Base-by-base conservation (phyloP, 768 basidiomycete species). In the Calocybe indica region DNA sequence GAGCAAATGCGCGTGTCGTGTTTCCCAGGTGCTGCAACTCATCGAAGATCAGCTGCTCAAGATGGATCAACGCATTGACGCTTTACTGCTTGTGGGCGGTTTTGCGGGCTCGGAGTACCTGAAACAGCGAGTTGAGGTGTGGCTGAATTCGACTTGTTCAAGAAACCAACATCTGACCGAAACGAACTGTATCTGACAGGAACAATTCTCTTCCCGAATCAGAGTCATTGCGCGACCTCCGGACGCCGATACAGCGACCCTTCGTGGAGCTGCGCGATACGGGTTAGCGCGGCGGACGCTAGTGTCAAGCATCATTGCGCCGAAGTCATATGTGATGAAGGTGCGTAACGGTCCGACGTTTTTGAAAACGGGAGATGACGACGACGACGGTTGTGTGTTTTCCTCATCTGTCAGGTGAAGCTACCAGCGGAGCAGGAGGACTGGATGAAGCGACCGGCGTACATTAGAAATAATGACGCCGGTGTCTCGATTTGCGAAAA, bases 101-200 rank as follows among this genome's bases (percentile, higher is more conserved):
- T 94, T 94, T 64, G 85, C 85, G 42, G 88, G 84, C 6, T 86
- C 86, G 63, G 84, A 89, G 61, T 92, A 94, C 64, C 71, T 92
- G 53, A 89, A 86, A 67, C 74, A 79, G 58, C 78, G 80, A 52
- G 84, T 92, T 36, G 77, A 90, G 74, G 88, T 83, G 45, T 51
- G 78, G 42, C 31, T 43, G 42, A 32, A 34, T 43, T 32, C 69
- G 37, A 43, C 31, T 9, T 36, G 45, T 46, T 33, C 33, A 22
- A 35, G 46, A 38, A 45, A 48, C 43, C 51, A 38, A 47, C 38
- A 37, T 45, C 38, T 47, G 51, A 46, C 48, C 40, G 49, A 45
- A 48, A 42, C 38, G 45, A 40, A 54, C 35, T 48, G 15, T 37
- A 49, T 46, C 49, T 40, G 37, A 55, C 31, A 89, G 84, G 82